These are phyloP conservation scores for Trichoderma orchidacearum DNA, from an alignment of 495 filamentous ascomycete species.

Conservation along the genomic window DNA sequence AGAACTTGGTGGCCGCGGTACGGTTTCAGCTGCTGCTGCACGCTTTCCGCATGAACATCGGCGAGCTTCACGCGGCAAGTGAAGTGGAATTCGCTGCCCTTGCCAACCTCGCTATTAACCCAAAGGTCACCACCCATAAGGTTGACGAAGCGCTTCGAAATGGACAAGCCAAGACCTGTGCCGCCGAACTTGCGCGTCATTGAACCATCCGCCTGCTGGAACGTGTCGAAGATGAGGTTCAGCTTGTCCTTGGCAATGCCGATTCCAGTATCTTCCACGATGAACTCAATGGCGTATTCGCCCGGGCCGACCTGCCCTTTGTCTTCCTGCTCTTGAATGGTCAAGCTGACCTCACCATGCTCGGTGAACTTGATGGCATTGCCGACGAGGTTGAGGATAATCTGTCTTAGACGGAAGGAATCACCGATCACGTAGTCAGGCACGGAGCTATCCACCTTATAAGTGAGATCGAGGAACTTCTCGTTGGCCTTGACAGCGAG, in stretches of 20 bases:
- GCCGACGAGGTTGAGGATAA: conserved; percentile 73
- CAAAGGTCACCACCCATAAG: conserved; percentile 97
- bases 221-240: conserved; percentile 97
- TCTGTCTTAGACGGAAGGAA: conserved; percentile 91
- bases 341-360: conserved; percentile 89
- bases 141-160: conserved; percentile 89
- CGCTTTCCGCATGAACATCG: conserved; percentile 63
- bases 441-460: conserved; percentile 85
- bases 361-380: conserved; percentile 96
- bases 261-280: conserved; percentile 94
- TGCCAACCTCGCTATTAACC: conserved; percentile 88
- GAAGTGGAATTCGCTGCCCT: conserved; percentile 93
- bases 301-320: conserved; percentile 42
- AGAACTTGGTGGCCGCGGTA: conserved; percentile 89
- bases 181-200: conserved; percentile 96
- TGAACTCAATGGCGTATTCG: conserved; percentile 92
- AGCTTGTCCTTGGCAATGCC: conserved; percentile 94
- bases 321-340: conserved; percentile 61
- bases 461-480: conserved; percentile 85
- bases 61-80: conserved; percentile 87
- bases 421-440: conserved; percentile 96
- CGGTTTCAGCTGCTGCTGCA: conserved; percentile 71
- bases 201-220: conserved; percentile 97
- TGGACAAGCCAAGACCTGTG: conserved; percentile 89
- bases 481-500: conserved; percentile 96